phyloP scores from a whole-genome alignment of 2,329 filamentous ascomycete species.

The Fusarium sp. region DNA sequence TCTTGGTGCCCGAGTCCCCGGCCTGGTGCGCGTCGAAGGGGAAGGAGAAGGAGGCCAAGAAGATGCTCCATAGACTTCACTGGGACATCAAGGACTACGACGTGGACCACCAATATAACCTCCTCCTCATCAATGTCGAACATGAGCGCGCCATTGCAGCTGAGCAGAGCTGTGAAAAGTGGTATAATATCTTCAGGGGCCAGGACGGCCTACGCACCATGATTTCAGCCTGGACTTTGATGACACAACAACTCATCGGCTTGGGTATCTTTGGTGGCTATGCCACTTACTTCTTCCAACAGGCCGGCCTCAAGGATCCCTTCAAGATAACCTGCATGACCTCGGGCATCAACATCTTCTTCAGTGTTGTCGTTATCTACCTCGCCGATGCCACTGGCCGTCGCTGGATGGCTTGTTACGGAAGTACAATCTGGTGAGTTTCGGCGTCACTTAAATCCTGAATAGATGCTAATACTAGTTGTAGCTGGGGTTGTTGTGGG shows the following conservation, averaged over 20 bases:
- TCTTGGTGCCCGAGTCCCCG: background rate
- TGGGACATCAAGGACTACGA: constrained; percentile 43
- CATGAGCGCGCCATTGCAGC: constrained; percentile 39
- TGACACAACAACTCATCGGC: constrained; percentile 29
- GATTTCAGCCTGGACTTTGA: constrained; percentile 44
- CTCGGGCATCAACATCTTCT: constrained; percentile 28
- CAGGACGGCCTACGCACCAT: constrained; percentile 45
- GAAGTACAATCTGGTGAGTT: background rate
- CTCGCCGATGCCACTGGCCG: background rate
- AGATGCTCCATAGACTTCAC: background rate
- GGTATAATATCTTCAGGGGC: constrained; percentile 46
- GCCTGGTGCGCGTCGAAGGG: background rate
- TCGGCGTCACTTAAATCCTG: background rate
- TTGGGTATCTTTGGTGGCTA: constrained; percentile 48
- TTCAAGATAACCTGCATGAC: constrained; percentile 38
- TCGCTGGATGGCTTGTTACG: background rate
- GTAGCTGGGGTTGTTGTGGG: background rate
- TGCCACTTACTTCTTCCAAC: constrained; percentile 58
- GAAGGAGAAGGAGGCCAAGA: background rate
- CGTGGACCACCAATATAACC: constrained; percentile 43
- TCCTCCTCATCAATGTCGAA: constrained; percentile 32
- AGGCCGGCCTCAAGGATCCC: constrained; percentile 42
- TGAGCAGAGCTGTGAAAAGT: constrained; percentile 37
- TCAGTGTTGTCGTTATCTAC: constrained; percentile 15
- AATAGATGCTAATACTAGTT: background rate